phyloP scores from a whole-genome alignment of 768 basidiomycete species.

The Rickenella mellea region DNA sequence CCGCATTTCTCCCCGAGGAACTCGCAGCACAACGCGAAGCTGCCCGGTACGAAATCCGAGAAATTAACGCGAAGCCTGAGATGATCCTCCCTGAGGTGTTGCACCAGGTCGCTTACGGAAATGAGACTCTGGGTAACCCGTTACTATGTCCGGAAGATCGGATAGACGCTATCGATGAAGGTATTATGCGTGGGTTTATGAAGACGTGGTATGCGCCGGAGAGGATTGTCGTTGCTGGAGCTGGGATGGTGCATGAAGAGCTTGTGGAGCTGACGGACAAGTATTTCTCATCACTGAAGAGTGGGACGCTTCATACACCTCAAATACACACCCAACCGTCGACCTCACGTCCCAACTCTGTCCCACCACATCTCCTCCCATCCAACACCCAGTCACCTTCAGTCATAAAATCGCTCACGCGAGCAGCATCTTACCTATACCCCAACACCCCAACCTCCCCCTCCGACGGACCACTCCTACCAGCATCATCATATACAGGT shows the following conservation, averaged over 20 bases:
- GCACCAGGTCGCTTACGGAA: conserved; percentile 76
- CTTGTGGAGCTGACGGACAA: conserved; percentile 81
- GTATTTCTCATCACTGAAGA: conserved; percentile 65
- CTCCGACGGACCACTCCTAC: conserved; percentile 15
- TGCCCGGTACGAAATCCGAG: conserved; percentile 83
- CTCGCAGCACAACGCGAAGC: conserved; percentile 78
- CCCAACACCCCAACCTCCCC: conserved; percentile 15
- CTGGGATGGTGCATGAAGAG: conserved; percentile 84
- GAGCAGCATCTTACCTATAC: conserved; percentile 71
- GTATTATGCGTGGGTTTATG: conserved; percentile 54
- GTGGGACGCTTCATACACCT: conserved; percentile 13
- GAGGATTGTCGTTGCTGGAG: conserved; percentile 90
- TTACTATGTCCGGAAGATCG: conserved; percentile 83
- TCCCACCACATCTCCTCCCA: conserved; percentile 51
- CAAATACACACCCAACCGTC: conserved; percentile 19
- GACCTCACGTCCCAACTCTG: conserved; percentile 21
- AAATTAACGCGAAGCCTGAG: conserved; percentile 83
- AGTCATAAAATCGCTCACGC: conserved; percentile 58
- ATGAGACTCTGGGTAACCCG: conserved; percentile 79
- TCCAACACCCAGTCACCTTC: conserved; percentile 36
- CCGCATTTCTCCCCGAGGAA: conserved; percentile 69
- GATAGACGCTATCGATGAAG: conserved; percentile 54
- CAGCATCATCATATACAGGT: conserved; percentile 67
- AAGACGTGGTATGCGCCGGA: conserved; percentile 87
- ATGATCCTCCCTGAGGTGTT: conserved; percentile 87